Evolutionary conservation across 192 early-diverging fungal species (phyloP).

Genomic region (Backusella tuberculispora): DNA sequence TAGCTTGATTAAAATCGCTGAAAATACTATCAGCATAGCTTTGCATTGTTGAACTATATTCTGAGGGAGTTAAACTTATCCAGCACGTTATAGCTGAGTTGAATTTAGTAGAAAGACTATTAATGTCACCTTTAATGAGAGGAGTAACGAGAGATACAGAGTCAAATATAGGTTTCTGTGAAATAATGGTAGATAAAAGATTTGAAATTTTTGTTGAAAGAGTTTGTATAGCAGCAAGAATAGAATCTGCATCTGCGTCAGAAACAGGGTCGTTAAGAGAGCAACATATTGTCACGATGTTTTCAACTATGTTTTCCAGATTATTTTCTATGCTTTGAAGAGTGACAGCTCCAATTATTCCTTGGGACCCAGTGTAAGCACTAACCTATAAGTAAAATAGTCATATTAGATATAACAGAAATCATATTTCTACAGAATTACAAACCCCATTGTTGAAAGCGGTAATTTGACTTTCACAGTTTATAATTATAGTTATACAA

Average conservation of each 20-base stretch:
- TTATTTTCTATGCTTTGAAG: background rate
- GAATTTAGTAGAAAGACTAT: background rate
- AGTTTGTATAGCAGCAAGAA: background rate
- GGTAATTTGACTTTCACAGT: background rate
- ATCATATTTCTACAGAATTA: background rate
- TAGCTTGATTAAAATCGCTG: background rate
- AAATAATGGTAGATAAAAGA: background rate
- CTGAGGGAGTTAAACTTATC: background rate
- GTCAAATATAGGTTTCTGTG: constrained; percentile 11
- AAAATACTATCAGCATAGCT: background rate
- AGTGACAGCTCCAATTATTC: background rate
- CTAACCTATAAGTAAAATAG: background rate
- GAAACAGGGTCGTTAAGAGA: background rate
- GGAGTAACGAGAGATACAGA: background rate
- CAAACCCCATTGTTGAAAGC: background rate
- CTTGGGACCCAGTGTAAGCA: background rate
- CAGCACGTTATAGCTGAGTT: background rate
- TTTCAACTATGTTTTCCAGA: background rate
- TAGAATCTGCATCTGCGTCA: constrained; percentile 1
- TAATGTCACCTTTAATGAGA: background rate
- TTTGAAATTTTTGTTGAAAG: background rate
- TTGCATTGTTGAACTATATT: background rate
- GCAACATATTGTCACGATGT: background rate
- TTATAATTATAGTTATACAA: too few relatives aligned
- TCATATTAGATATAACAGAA: too few relatives aligned